Evolutionary conservation across 192 early-diverging fungal species (phyloP), one percentile per base, ranked within the genome.

Genomic region (Dissophora ornata): DNA sequence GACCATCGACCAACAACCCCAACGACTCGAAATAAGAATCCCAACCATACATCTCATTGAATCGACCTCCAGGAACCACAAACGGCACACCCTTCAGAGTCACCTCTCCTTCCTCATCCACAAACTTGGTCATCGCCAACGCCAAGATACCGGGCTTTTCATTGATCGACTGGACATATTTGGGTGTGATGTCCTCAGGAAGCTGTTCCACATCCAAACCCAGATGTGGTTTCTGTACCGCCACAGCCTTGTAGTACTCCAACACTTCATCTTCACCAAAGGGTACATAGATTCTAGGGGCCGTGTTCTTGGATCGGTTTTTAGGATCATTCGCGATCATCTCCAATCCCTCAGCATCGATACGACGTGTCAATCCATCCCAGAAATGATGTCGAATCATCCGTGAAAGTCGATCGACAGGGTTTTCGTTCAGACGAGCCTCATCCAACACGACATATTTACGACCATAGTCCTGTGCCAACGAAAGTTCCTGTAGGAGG

Each of bases 31-130:
- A 98, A 75, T 97, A 97, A 47, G 88, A 90, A 78, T 99, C 98
- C 98, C 98, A 99, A 0, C 96, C 97, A 79, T 99, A 99, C 91
- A 96, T 97, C 81, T 99, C 98, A 75, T 98, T 99, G 84, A 98
- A 99, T 15, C 98, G 89, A 15, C 98, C 98, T 15, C 98, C 98
- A 0, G 97, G 98, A 0, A 99, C 97, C n/a, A 97, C 94, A 75
- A 99, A 99, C 0, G 95, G 95, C 19, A 96, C 89, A 33, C 92
- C 92, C n/a, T 80, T 79, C 49, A 91, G 80, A 2, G 82, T 85
- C 12, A 80, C 69, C 11, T 82, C 62, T 0, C 84, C 87, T 22
- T 81, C 69, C 47, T 80, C 84, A 48, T 88, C 87, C 38, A 82
- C 45, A 16, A 79, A 59, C 54, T 58, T 80, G 36, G 73, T 66